A percentile compares a stretch with the other conserved stretches of the same genome.
Conservation (phyloP, 1,139 yeast species). For the Groenewaldozyma sp. region DNA sequence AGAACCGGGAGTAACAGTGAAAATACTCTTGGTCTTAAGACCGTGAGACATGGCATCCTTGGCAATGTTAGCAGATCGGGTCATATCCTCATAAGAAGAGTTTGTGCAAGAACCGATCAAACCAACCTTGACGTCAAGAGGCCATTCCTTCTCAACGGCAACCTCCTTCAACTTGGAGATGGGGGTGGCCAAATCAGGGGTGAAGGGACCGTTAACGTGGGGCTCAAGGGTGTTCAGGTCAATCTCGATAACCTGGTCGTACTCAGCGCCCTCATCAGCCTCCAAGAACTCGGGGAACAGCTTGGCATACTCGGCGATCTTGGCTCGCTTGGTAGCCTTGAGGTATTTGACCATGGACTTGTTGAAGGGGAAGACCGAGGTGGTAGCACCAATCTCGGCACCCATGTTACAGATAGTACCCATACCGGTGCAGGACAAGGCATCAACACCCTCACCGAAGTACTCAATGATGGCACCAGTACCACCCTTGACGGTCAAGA, state of each 20-base stretch:
- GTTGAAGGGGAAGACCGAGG: conserved; percentile 93
- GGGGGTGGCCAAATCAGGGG: conserved; percentile 98
- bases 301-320: conserved; percentile 17
- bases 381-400: conserved; percentile 98
- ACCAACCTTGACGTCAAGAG: conserved; percentile 80
- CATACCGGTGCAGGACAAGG: conserved; percentile 94
- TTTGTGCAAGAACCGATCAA: conserved; percentile 97
- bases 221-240: conserved; percentile 95
- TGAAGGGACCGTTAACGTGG: conserved; percentile 97
- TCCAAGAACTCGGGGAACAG: conserved; percentile 44
- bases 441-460: conserved; percentile 85
- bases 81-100: conserved; percentile 96
- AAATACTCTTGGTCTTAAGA: conserved; percentile 83
- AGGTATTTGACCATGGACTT: conserved; percentile 78
- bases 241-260: conserved; percentile 92
- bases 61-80: conserved; percentile 83
- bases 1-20: conserved; percentile 96
- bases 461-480: conserved; percentile 94
- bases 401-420: conserved; percentile 99
- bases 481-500: conserved; percentile 92
- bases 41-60: conserved; percentile 79
- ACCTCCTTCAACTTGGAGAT: conserved; percentile 85
- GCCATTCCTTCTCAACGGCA: conserved; percentile 88
- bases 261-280: conserved; percentile 93
- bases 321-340: conserved; percentile 43